phyloP scores from a whole-genome alignment of 2,329 filamentous ascomycete species.

The Penicillium sp. region DNA sequence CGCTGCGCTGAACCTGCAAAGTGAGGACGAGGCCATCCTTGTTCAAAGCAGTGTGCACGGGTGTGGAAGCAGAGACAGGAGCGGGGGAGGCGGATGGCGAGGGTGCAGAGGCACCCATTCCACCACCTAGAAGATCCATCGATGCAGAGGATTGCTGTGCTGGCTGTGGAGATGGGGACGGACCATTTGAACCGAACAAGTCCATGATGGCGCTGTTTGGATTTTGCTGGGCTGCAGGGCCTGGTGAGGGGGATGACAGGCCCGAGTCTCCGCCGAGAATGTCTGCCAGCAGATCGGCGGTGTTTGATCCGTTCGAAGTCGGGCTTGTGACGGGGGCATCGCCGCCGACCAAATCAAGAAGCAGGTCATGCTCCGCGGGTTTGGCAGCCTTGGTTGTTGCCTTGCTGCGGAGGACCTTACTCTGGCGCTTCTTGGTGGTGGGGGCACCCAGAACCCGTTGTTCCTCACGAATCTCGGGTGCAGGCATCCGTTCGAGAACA shows the following conservation, averaged over 20 bases:
- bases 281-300: conserved; percentile 84
- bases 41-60: conserved; percentile 73
- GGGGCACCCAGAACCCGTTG: conserved; percentile 86
- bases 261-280: conserved; percentile 77
- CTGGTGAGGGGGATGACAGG: conserved; percentile 55
- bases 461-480: conserved; percentile 94
- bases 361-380: conserved; percentile 84
- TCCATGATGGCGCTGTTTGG: conserved; percentile 84
- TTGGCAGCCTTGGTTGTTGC: conserved; percentile 76
- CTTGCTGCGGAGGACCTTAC: conserved; percentile 68
- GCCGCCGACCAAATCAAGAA: conserved; percentile 93
- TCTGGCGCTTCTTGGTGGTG: conserved; percentile 62
- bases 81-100: conserved; percentile 51
- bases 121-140: conserved; percentile 43
- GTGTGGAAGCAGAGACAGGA: conserved; percentile 47
- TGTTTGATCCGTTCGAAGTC: conserved; percentile 64
- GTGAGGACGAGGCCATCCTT: conserved; percentile 81
- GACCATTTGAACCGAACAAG: conserved; percentile 64
- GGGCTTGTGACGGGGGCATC: conserved; percentile 62
- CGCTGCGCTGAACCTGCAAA: conserved; percentile 79
- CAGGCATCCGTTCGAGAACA: conserved; percentile 96
- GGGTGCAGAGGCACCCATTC: conserved; percentile 35
- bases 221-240: conserved; percentile 51
- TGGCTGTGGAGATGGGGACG: conserved; percentile 51
- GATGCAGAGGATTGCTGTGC: conserved; percentile 47